phyloP scores from a whole-genome alignment of 805 yeast genomes.

The Ogataea trehaloabstinens region DNA sequence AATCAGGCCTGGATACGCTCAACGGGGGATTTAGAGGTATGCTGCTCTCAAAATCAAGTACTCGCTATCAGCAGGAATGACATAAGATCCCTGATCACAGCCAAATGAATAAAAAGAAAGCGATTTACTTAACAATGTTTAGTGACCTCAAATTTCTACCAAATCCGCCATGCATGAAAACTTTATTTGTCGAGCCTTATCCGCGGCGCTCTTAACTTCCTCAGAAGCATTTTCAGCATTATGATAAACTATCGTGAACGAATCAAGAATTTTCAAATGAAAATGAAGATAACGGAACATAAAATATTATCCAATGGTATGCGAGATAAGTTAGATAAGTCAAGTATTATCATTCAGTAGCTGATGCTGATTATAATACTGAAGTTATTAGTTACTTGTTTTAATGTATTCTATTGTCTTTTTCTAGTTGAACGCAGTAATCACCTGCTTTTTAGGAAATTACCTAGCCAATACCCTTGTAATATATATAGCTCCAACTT shows the following conservation, averaged over 20 bases:
- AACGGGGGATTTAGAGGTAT: too few relatives aligned
- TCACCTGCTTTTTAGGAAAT: too few relatives aligned
- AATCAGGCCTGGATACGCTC: too few relatives aligned
- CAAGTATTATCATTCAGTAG: too few relatives aligned
- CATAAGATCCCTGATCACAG: background rate
- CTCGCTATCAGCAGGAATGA: background rate
- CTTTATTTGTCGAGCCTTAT: background rate
- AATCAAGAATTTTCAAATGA: background rate
- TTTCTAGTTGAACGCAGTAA: too few relatives aligned
- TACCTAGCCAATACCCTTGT: background rate
- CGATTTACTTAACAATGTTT: background rate
- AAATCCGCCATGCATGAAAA: background rate
- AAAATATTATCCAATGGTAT: background rate
- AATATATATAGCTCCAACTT: background rate
- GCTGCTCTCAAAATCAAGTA: background rate
- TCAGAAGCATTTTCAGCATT: background rate
- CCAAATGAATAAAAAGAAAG: background rate
- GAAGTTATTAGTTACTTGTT: background rate
- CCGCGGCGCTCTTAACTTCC: background rate
- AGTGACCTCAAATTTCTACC: background rate
- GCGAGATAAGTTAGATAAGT: too few relatives aligned
- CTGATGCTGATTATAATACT: background rate
- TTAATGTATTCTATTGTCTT: background rate
- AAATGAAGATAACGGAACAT: background rate
- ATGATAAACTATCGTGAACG: background rate